Evolutionary conservation across 2,329 filamentous ascomycete genomes (phyloP).

Genomic region (Neoscytalidium dimidiatum): DNA sequence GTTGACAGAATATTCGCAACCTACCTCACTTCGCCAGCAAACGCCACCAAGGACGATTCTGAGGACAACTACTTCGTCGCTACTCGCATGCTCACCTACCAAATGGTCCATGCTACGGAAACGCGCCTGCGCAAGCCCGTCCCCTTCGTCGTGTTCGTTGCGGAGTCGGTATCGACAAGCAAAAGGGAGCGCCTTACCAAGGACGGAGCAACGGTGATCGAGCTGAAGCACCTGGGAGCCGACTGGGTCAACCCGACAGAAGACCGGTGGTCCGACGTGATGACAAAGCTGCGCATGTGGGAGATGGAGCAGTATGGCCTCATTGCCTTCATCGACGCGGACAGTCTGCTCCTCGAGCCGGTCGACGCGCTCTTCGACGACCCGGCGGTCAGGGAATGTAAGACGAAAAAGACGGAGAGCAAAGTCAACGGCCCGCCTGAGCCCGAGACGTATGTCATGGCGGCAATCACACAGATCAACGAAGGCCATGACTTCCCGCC

Average conservation of each 20-base stretch:
- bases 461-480: constrained; percentile 14
- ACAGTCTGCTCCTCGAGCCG: constrained; percentile 31
- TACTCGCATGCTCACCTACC: constrained; percentile 43
- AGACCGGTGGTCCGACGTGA: constrained; percentile 35
- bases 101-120: constrained; percentile 41
- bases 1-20: background rate
- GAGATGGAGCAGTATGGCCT: constrained; percentile 40
- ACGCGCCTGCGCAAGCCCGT: constrained; percentile 32
- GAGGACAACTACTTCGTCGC: constrained; percentile 43
- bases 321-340: constrained; percentile 39
- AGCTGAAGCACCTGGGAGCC: constrained; percentile 28
- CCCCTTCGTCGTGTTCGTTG: background rate
- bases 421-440: constrained; percentile 22
- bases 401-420: constrained; percentile 20
- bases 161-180: background rate
- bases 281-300: constrained; percentile 43
- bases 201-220: constrained; percentile 8
- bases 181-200: background rate
- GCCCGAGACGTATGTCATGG: constrained; percentile 37
- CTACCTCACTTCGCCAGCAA: background rate
- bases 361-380: constrained; percentile 38
- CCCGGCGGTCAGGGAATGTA: constrained; percentile 25
- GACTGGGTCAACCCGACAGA: constrained; percentile 24
- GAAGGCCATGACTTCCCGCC: constrained; percentile 39
- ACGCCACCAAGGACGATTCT: background rate